These are phyloP conservation scores for Starmerella etchellsii DNA, from an alignment of 805 yeast species.

Conservation along the genomic window DNA sequence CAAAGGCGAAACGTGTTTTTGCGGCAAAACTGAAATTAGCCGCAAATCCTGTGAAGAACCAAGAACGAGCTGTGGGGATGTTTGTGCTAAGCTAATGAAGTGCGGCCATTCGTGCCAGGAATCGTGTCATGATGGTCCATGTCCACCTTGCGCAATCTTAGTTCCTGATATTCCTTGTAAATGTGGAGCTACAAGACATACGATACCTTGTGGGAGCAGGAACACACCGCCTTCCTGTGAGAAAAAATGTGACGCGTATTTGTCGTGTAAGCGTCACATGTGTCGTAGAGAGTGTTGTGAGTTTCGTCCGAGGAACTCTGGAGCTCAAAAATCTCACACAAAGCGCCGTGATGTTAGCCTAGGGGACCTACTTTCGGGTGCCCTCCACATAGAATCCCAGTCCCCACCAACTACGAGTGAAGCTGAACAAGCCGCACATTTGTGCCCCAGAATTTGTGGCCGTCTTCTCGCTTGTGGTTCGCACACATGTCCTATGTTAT, in stretches of 20 bases:
- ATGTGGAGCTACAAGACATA: slow-evolving; percentile 8
- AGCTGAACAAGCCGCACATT: slow-evolving; percentile 18
- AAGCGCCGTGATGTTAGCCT: neutral
- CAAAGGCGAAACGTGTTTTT: slow-evolving; percentile 19
- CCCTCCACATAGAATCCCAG: neutral
- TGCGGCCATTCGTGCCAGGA: slow-evolving; percentile 14
- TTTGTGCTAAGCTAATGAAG: slow-evolving; percentile 9
- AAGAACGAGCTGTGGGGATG: slow-evolving; percentile 7
- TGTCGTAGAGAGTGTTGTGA: slow-evolving; percentile 6
- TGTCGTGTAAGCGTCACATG: slow-evolving; percentile 7
- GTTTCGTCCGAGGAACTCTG: neutral
- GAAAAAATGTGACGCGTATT: slow-evolving; percentile 3
- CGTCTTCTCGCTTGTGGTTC: slow-evolving; percentile 22
- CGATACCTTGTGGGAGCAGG: slow-evolving; percentile 17
- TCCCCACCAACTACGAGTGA: neutral
- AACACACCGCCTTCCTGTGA: neutral
- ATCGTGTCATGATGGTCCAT: slow-evolving; percentile 8
- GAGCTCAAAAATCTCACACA: neutral
- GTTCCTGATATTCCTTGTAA: slow-evolving; percentile 2
- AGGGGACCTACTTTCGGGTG: neutral
- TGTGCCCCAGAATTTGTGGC: slow-evolving; percentile 23
- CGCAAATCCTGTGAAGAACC: slow-evolving; percentile 14
- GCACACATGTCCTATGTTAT: slow-evolving; percentile 22
- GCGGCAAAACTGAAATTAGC: slow-evolving; percentile 11
- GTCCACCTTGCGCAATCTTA: slow-evolving; percentile 6